phyloP scores from a whole-genome alignment of 2,329 filamentous ascomycete species.

The Fusarium piperis region DNA sequence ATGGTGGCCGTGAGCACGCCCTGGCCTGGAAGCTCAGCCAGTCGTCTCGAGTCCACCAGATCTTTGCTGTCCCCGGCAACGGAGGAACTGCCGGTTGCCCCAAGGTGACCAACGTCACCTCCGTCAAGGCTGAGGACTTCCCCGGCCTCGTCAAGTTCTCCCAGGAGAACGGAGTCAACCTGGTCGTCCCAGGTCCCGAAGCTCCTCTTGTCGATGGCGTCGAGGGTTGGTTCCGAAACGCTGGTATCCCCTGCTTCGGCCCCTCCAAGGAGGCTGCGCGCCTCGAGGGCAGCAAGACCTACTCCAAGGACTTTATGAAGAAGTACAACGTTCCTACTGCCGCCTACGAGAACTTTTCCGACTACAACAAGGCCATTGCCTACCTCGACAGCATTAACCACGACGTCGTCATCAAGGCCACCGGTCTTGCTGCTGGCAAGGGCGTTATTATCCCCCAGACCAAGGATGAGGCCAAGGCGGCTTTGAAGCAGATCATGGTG shows the following conservation, averaged over 20 bases:
- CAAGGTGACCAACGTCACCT: conserved; percentile 77
- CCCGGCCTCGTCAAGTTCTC: conserved; percentile 79
- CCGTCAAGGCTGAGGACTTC: conserved; percentile 81
- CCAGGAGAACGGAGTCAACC: conserved; percentile 75
- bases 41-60: conserved; percentile 79
- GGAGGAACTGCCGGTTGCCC: conserved; percentile 80
- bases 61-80: conserved; percentile 80
- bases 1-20: conserved; percentile 93
- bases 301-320: conserved; percentile 98
- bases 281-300: conserved; percentile 97
- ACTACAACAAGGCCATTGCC: conserved; percentile 75
- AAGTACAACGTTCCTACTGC: conserved; percentile 90
- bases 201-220: conserved; percentile 93
- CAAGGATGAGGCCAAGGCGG: conserved; percentile 83
- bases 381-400: conserved; percentile 79
- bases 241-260: conserved; percentile 84
- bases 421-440: conserved; percentile 91
- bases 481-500: conserved; percentile 90
- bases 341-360: conserved; percentile 86
- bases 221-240: conserved; percentile 79
- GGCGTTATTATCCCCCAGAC: conserved; percentile 89
- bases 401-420: conserved; percentile 91
- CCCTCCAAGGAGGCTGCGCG: conserved; percentile 84
- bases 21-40: conserved; percentile 93
- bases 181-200: conserved; percentile 92